Evolutionary conservation across 495 filamentous ascomycete species (phyloP).

Genomic region (Neurospora intermedia): DNA sequence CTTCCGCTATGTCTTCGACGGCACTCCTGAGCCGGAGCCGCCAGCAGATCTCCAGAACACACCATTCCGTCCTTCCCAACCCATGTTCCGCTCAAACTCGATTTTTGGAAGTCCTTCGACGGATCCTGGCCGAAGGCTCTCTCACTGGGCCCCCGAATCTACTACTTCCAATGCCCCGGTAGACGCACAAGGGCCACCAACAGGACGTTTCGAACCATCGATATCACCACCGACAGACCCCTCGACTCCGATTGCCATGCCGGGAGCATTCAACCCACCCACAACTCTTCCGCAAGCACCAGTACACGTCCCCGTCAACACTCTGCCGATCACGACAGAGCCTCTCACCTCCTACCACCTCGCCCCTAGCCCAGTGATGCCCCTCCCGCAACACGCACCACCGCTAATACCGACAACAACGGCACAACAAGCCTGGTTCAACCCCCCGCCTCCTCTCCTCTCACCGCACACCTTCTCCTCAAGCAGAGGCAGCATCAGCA

Average conservation of each 20-base stretch:
- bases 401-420: conserved; percentile 26
- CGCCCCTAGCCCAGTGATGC: conserved; percentile 5
- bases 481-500: background rate
- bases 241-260: background rate
- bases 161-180: conserved; percentile 14
- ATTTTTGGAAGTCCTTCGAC: conserved; percentile 42
- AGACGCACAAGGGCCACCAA: background rate
- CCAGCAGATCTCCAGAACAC: conserved; percentile 20
- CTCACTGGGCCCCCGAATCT: conserved; percentile 44
- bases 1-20: conserved; percentile 43
- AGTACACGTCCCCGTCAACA: background rate
- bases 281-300: background rate
- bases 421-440: conserved; percentile 31
- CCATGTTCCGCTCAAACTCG: conserved; percentile 43
- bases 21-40: conserved; percentile 29
- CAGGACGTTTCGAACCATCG: background rate
- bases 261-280: background rate
- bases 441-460: conserved; percentile 42
- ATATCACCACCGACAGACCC: background rate
- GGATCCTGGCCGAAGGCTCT: conserved; percentile 38
- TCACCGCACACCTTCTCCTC: conserved; percentile 26
- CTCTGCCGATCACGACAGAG: background rate
- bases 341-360: background rate
- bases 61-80: conserved; percentile 10
- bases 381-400: conserved; percentile 7